Evolutionary conservation across 371 early-diverging fungal species (phyloP), one percentile per base, ranked within the genome.

Genomic region (Mortierella polycephala): DNA sequence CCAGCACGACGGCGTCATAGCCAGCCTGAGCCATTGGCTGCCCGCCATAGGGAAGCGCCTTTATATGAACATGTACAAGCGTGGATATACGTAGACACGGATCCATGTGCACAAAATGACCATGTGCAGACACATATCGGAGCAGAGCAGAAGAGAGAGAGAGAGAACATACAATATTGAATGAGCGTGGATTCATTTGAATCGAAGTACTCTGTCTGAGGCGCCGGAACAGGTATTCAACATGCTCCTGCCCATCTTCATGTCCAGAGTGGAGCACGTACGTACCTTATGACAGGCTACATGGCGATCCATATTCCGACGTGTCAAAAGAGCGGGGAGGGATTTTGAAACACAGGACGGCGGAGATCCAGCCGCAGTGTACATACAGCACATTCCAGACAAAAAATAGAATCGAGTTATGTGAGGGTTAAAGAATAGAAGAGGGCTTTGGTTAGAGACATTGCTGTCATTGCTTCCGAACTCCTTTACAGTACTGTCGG

Each of bases 21-120:
- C 67, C 77, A 13, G 77, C 77, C 39, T 71, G 72, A 5, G 47
- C 65, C 61, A 76, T 61, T 41, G 77, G 68, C 44, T 76, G 77
- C 16, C 77, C 77, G 12, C 64, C 64, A 47, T 71, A 68, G 3
- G 72, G 71, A 2, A 76, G 52, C 8, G 64, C 68, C 76, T 76
- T 40, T 16, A 18, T 46, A 20, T 18, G 40, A 18, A 46, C 45
- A 39, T 57, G 51, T 40, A 58, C 41, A 18, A 52, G 39, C 9
- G 37, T 42, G n/a, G 5, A 39, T 11, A 49, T 10, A 18, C 18
- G 18, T 51, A 51, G 20, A 51, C 0, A 7, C 51, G 42, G 45
- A 58, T n/a, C 7, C 16, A 57, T 57, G 58, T 46, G 49, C n/a
- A 45, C 37, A 49, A 18, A 9, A 51, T 9, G 51, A 4, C 20